These are phyloP conservation scores for Lentinula detonsa DNA, from an alignment of 768 basidiomycete genomes.

Conservation along the genomic window DNA sequence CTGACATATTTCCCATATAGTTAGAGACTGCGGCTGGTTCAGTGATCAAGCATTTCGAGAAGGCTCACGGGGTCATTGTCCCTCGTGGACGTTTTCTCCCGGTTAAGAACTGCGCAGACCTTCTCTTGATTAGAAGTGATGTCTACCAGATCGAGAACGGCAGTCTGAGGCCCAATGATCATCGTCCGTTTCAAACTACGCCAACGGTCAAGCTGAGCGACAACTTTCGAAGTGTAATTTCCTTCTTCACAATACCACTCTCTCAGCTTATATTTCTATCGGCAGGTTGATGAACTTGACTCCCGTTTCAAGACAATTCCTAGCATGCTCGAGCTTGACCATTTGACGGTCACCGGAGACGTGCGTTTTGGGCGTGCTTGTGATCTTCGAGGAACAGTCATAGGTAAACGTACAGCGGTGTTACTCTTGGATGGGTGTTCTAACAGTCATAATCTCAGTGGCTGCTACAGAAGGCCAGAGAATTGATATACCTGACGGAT, in stretches of 20 bases:
- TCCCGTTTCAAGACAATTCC: constrained; percentile 95
- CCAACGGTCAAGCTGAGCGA: constrained; percentile 96
- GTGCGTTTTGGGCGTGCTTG: constrained; percentile 86
- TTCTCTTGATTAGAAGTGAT: constrained; percentile 86
- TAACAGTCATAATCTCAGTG: constrained; percentile 21
- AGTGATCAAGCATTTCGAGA: constrained; percentile 89
- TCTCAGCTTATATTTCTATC: not conserved
- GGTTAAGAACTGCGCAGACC: constrained; percentile 82
- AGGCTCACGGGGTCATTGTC: constrained; percentile 91
- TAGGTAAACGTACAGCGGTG: constrained; percentile 35
- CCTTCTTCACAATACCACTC: not conserved
- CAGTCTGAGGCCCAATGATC: constrained; percentile 76
- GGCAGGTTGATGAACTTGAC: constrained; percentile 79
- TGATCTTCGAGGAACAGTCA: constrained; percentile 85
- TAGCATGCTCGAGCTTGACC: constrained; percentile 84
- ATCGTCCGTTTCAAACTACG: constrained; percentile 76
- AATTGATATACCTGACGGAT: constrained; percentile 73
- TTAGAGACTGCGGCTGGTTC: constrained; percentile 82
- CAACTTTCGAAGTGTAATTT: constrained; percentile 86
- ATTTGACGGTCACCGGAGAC: constrained; percentile 89
- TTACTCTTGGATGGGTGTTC: not conserved
- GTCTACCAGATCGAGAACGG: constrained; percentile 85
- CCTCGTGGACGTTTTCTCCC: constrained; percentile 92
- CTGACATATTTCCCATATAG: constrained; percentile 12
- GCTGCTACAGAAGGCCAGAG: constrained; percentile 74